Evolutionary conservation across 129 eudicot species (phyloP), one percentile per base, ranked within the genome.

Genomic region (Saussurea involucrata): DNA sequence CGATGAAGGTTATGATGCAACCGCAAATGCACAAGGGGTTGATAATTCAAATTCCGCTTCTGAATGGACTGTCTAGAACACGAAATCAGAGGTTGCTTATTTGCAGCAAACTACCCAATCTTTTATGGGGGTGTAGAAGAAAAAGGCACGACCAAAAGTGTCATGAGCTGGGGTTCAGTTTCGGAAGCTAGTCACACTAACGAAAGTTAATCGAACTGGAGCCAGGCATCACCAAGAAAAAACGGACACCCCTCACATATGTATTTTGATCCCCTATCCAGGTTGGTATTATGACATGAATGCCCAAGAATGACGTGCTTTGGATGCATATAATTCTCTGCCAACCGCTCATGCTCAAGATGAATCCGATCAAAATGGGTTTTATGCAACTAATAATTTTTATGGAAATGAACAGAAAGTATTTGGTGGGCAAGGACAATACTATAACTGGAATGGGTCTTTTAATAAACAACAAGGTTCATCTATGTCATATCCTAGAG

Each of bases 221-320:
- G 85, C 80, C 95, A 78, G 82, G 68, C 61, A 55, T 70, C 88
- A 36, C 89, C 83, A 72, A 86, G 53, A 61, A 87, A 86, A 63
- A 86, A 74, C 9, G 86, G 75, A 69, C 91, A 95, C 81, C 98
- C 98, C 0, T 73, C 96, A 17, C 93, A 91, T 85, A 87, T 95
- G 92, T 76, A 84, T 64, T 91, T 95, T 82, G 98, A 95, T 83
- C 94, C 97, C 44, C 96, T 95, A 95, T 82, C 98, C 98, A 60
- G 98, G 88, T 72, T 95, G 97, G 98, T 95, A 91, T 76, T 95
- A 91, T 82, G 97, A 95, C 83, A 89, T 90, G 72, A 83, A 74
- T 65, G 57, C 86, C 8, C 94, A 86, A 66, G 94, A 86, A 75
- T 95, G 98, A 97, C 27, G 86, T 21, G 53, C 87, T 22, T 81